Base-by-base conservation (phyloP, 73 alveolate species). In the Paramecium pentaurelia region DNA sequence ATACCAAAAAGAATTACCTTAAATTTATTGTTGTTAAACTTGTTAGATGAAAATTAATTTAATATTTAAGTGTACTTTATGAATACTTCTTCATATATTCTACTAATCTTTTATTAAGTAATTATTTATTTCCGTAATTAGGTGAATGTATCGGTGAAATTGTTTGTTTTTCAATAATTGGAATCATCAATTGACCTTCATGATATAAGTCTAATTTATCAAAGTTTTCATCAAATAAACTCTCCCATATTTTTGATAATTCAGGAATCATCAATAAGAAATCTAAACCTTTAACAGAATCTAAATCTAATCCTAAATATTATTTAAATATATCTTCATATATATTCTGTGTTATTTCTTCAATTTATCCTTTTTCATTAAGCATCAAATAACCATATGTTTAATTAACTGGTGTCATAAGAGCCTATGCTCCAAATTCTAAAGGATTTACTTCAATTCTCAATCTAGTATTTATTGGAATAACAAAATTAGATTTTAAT, bases 371-470 rank as follows among this genome's bases (percentile, higher is more conserved):
- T 44, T 80, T 8, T 27, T 80, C 73, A 80, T 80, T 80, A 22
- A 80, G 58, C 73, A 80, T 32, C 27, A 80, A 22, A 49, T 80
- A 80, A 36, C 51, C 71, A 47, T 80, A 80, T 27, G 47, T 10
- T 2, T 8, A 10, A 47, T 49, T 80, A 12, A 42, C 44, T 12
- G 71, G 44, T 7, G 71, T 25, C 28, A 80, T 44, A 10, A 80
- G 30, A n/a, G 91, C 91, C 8, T 30, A 27, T 6, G 91, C 71
- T 25, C 91, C 91, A 80, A 80, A 80, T 27, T 80, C 91, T 20
- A 20, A 22, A 2, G 44, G 47, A 32, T 32, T 27, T 22, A 25
- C 45, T 36, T 80, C 91, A n/a, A 80, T 45, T 45, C 75, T 80
- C n/a, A 80, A 14, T 80, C 73, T 80, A 27, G 75, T 44, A 45